Base-by-base conservation (phyloP, 2,329 filamentous ascomycete genomes). In the Colletotrichum tofieldiae region DNA sequence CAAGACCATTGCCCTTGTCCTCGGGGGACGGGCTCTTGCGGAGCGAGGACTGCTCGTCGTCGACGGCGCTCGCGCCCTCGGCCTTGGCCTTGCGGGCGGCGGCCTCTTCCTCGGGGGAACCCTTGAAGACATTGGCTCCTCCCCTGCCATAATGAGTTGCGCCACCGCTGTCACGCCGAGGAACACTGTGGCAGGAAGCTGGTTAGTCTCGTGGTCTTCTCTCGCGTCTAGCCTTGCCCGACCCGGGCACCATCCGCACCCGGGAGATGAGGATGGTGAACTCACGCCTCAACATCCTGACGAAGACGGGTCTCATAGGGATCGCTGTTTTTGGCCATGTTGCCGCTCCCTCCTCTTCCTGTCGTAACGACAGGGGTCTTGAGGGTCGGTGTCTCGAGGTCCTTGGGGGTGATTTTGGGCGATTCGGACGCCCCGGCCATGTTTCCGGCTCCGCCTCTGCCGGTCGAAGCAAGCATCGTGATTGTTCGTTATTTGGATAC, bases 291-390 rank as follows among this genome's bases (percentile, higher is more conserved):
- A 73, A 98, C 94, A 78, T 98, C 95, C 82, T 98, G 96, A 52
- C 91, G 91, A 66, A 90, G 87, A 74, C 95, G 92, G 45, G 95
- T 94, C 79, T 94, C 90, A 52, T 86, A 84, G 4, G 92, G 90
- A 77, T 96, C 92, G 74, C 90, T 90, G 79, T 92, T 92, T 76
- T 84, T 86, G 59, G 93, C 91, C 93, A 98, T 97, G 85, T 97
- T 98, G 72, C 95, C 95, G 5, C 90, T 92, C 73, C 95, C 95
- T 67, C 95, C 95, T 63, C 95, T 93, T 68, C 95, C 95, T 3
- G 95, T 98, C 26, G 95, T 98, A 79, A 96, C 95, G 75, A 94
- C 87, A n/a, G 93, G 85, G 58, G 89, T 89, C 84, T 97, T 98
- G 79, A 98, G 90, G 16, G 90, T 93, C 1, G 95, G 95, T 1